Conservation (phyloP, 78 protist genomes). For the Pigoraptor vietnamica region DNA sequence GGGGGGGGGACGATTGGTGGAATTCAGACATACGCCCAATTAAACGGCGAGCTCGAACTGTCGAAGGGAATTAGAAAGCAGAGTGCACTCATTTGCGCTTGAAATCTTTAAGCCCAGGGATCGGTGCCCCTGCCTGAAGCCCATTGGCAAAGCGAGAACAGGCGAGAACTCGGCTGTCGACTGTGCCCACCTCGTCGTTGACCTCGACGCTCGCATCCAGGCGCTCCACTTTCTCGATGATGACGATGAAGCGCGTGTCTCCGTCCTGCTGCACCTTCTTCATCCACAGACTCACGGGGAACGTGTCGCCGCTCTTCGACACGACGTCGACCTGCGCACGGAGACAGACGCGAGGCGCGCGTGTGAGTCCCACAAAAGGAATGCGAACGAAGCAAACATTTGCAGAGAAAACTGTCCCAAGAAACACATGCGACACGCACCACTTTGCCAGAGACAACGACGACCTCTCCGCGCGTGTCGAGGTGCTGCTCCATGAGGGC, state of each 20-base stretch:
- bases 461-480: neutral
- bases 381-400: neutral
- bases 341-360: neutral
- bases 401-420: neutral
- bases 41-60: too few species aligned
- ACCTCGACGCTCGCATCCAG: neutral
- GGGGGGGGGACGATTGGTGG: too few species aligned
- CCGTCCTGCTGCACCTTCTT: neutral
- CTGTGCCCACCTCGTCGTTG: neutral
- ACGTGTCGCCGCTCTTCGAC: neutral
- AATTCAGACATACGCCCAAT: too few species aligned
- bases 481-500: neutral
- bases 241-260: neutral
- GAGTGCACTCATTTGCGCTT: too few species aligned
- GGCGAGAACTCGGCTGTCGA: too few species aligned
- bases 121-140: too few species aligned
- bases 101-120: too few species aligned
- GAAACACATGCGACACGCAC: neutral
- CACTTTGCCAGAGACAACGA: neutral
- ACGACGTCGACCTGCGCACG: neutral
- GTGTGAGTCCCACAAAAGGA: neutral
- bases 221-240: neutral
- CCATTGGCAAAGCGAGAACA: too few species aligned
- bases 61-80: too few species aligned
- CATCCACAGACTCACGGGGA: neutral